These are phyloP conservation scores for Serpula lacrymans DNA, from an alignment of 768 basidiomycete species.

Conservation along the genomic window DNA sequence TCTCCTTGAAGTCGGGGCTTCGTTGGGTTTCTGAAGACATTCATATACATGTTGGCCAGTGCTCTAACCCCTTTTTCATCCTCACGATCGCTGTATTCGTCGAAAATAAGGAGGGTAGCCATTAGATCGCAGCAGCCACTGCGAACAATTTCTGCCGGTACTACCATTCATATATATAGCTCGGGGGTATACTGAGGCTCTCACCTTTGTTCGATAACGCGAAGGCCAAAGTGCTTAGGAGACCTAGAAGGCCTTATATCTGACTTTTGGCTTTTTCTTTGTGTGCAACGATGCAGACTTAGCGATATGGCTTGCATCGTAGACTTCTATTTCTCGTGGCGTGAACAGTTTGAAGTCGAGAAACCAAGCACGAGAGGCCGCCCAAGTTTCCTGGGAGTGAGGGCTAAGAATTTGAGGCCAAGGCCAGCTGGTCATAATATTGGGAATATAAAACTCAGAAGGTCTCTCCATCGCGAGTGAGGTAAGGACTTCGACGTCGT, in stretches of 20 bases:
- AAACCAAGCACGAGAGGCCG: conserved; percentile 35
- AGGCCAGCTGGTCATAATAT: conserved; percentile 38
- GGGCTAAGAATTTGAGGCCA: conserved; percentile 38
- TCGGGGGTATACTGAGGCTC: not conserved
- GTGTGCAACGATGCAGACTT: conserved; percentile 8
- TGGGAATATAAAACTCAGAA: conserved; percentile 33
- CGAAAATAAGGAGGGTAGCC: conserved; percentile 45
- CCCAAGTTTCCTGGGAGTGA: conserved; percentile 28
- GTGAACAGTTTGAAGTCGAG: conserved; percentile 32
- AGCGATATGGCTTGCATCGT: conserved; percentile 41
- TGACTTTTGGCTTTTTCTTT: not conserved
- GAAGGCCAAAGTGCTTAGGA: conserved; percentile 26
- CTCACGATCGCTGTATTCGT: conserved; percentile 43
- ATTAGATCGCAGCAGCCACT: conserved; percentile 46
- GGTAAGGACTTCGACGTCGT: too few species aligned
- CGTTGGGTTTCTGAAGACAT: conserved; percentile 37
- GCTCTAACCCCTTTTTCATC: conserved; percentile 21
- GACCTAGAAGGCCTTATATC: not conserved
- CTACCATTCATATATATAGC: not conserved
- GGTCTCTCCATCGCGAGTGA: too few species aligned
- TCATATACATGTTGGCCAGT: conserved; percentile 34
- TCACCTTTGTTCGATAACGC: conserved; percentile 32
- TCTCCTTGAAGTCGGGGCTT: conserved; percentile 33
- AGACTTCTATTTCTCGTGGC: conserved; percentile 31
- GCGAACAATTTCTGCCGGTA: conserved; percentile 20